Conservation (phyloP, 2,329 filamentous ascomycete species). For the Cercospora berteroae region DNA sequence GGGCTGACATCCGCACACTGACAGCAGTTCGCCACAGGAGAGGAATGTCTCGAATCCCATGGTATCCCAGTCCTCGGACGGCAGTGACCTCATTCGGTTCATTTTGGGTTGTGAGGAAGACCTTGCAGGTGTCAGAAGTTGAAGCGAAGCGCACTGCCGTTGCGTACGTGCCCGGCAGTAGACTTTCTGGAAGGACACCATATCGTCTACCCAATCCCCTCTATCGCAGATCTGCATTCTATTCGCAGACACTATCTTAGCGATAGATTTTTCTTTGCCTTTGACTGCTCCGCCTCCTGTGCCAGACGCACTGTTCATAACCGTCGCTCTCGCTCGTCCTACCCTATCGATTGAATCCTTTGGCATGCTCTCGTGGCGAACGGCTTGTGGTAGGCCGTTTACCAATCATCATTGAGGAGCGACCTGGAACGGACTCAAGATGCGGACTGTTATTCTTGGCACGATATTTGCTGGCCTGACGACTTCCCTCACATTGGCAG, state of each 20-base stretch:
- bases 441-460: neutral
- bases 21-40: slow-evolving; percentile 1
- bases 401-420: neutral
- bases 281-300: neutral
- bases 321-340: neutral
- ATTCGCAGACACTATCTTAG: neutral
- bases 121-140: slow-evolving; percentile 13
- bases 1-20: neutral
- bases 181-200: slow-evolving; percentile 5
- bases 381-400: neutral
- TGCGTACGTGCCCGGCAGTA: neutral
- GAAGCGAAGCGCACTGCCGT: neutral
- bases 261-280: neutral
- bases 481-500: neutral
- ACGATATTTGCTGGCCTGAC: neutral
- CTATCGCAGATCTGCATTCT: slow-evolving; percentile 1
- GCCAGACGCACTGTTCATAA: neutral
- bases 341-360: neutral
- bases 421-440: neutral
- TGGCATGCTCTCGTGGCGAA: neutral
- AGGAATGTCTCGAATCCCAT: slow-evolving; percentile 6
- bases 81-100: slow-evolving; percentile 12
- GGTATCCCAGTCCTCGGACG: slow-evolving; percentile 5
- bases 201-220: neutral
- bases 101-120: slow-evolving; percentile 13